A percentile compares a stretch with the other conserved stretches of the same genome.
Conservation (phyloP, 495 filamentous ascomycete genomes). For the Xanthoparmelia taractica region DNA sequence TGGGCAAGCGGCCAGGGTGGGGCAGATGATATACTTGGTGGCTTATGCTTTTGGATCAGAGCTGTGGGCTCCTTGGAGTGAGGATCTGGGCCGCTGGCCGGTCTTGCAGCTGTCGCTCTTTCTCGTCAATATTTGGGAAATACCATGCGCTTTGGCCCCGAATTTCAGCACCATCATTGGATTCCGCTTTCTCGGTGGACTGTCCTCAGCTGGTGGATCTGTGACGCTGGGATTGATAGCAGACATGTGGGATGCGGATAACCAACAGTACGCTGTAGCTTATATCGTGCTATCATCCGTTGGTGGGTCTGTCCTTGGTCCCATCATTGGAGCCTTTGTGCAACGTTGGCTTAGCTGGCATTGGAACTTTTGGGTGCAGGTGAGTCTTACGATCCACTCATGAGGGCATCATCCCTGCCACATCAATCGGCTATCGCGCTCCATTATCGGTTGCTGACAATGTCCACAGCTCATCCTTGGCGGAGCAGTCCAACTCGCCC, state of each 20-base stretch:
- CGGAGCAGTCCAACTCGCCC: slow-evolving; percentile 53
- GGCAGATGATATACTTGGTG: slow-evolving; percentile 64
- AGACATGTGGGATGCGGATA: slow-evolving; percentile 67
- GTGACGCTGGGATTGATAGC: slow-evolving; percentile 79
- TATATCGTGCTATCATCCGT: slow-evolving; percentile 71
- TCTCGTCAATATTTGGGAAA: slow-evolving; percentile 67
- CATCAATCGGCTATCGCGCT: background rate
- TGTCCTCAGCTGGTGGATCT: slow-evolving; percentile 68
- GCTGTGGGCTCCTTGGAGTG: slow-evolving; percentile 75
- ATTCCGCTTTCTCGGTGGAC: slow-evolving; percentile 58
- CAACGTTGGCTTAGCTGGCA: slow-evolving; percentile 58
- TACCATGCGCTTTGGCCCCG: slow-evolving; percentile 62
- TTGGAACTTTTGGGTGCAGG: slow-evolving; percentile 75
- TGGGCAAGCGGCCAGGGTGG: slow-evolving; percentile 54
- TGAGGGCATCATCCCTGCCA: background rate
- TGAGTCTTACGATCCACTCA: background rate
- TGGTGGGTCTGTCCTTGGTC: slow-evolving; percentile 66
- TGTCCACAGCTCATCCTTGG: slow-evolving; percentile 53
- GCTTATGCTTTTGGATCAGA: slow-evolving; percentile 74
- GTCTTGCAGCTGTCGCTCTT: slow-evolving; percentile 62
- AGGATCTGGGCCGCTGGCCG: slow-evolving; percentile 69
- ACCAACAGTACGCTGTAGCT: slow-evolving; percentile 66
- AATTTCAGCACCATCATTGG: slow-evolving; percentile 62
- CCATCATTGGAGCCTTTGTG: slow-evolving; percentile 72
- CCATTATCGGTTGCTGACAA: background rate